A percentile compares a stretch with the other conserved stretches of the same genome.
These are phyloP conservation scores for Metahyphopichia silvanorum DNA, from an alignment of 805 yeast species.

Conservation along the genomic window DNA sequence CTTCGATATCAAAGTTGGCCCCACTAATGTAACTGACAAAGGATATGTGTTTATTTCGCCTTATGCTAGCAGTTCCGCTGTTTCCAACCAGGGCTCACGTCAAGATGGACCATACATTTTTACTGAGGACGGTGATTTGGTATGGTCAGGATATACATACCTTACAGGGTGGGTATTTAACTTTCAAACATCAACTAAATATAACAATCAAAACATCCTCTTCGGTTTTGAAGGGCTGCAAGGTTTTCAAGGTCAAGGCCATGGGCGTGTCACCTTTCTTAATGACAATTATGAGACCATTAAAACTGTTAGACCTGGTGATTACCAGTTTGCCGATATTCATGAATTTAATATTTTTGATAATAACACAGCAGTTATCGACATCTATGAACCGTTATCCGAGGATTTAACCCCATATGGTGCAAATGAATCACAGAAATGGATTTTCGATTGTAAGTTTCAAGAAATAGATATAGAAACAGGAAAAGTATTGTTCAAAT, in stretches of 20 bases:
- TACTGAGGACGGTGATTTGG: constrained; percentile 23
- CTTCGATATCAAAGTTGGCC: background rate
- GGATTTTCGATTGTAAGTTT: constrained; percentile 26
- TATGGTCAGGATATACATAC: constrained; percentile 28
- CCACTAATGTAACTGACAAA: background rate
- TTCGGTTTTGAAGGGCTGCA: background rate
- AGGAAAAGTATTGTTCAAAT: constrained; percentile 25
- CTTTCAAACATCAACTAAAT: constrained; percentile 17
- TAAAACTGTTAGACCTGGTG: constrained; percentile 24
- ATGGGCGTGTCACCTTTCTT: background rate
- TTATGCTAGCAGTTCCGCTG: background rate
- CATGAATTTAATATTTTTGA: constrained; percentile 27
- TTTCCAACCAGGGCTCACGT: constrained; percentile 2
- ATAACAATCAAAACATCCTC: constrained; percentile 15
- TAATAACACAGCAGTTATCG: constrained; percentile 19
- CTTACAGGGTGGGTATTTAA: constrained; percentile 22
- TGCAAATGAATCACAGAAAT: constrained; percentile 12
- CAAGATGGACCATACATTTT: constrained; percentile 31
- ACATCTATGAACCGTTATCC: constrained; percentile 21
- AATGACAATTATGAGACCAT: background rate
- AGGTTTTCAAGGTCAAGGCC: background rate
- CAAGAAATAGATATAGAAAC: constrained; percentile 28
- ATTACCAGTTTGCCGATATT: constrained; percentile 23
- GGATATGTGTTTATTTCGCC: background rate
- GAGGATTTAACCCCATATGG: background rate